phyloP scores from a whole-genome alignment of 495 filamentous ascomycete species.

The Haplographium delicatum region DNA sequence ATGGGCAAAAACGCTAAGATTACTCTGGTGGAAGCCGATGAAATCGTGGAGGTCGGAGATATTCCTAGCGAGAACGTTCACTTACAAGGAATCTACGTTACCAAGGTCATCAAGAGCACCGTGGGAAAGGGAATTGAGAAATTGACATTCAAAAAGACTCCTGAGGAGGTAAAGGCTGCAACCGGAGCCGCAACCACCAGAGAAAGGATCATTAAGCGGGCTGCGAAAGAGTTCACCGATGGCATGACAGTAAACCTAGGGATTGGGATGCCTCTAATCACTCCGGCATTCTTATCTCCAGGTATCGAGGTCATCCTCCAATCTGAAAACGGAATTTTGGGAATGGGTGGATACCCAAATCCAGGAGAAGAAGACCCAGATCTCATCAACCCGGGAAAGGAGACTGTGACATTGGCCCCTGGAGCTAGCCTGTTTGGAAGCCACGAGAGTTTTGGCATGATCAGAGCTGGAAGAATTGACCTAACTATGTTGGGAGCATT shows the following conservation, averaged over 20 bases:
- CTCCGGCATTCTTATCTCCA: slow-evolving; percentile 13
- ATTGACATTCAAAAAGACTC: slow-evolving; percentile 12
- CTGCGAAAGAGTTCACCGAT: slow-evolving; percentile 20
- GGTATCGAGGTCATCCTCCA: slow-evolving; percentile 20
- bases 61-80: slow-evolving; percentile 18
- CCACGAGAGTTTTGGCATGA: slow-evolving; percentile 23
- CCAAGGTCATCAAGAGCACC: slow-evolving; percentile 15
- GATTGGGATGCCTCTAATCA: slow-evolving; percentile 20
- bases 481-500: slow-evolving; percentile 20
- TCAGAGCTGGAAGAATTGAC: slow-evolving; percentile 17
- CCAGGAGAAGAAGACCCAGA: slow-evolving; percentile 22
- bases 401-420: slow-evolving; percentile 14
- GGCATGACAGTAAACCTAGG: slow-evolving; percentile 21
- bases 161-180: slow-evolving; percentile 6
- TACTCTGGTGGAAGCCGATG: slow-evolving; percentile 18
- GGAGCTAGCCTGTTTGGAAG: slow-evolving; percentile 21
- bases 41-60: slow-evolving; percentile 22
- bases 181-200: slow-evolving; percentile 1
- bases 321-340: slow-evolving; percentile 22
- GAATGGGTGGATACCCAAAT: slow-evolving; percentile 16
- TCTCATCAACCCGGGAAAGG: slow-evolving; percentile 22
- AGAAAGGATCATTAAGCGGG: slow-evolving; percentile 17
- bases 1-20: slow-evolving; percentile 19
- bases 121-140: slow-evolving; percentile 22
- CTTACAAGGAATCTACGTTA: slow-evolving; percentile 21